A percentile compares a stretch with the other conserved stretches of the same genome.
Evolutionary conservation across 2,329 filamentous ascomycete species (phyloP).

Genomic region (Diaporthe humulicola): DNA sequence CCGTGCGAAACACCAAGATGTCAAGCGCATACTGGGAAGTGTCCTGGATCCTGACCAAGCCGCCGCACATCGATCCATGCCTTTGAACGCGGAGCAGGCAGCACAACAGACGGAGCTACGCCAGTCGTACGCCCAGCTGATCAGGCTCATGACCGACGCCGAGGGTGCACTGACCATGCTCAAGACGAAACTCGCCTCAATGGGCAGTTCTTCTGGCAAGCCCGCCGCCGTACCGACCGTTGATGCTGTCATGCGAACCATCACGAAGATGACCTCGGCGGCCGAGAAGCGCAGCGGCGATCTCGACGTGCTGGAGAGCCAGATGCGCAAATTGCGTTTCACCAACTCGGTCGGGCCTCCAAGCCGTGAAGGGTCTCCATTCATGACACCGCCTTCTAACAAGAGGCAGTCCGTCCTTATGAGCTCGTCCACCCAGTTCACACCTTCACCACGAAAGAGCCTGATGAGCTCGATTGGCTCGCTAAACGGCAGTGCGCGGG

Average conservation of each 20-base stretch:
- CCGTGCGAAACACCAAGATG: conserved; percentile 80
- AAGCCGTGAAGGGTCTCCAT: conserved; percentile 58
- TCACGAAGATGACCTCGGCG: conserved; percentile 92
- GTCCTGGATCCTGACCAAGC: conserved; percentile 76
- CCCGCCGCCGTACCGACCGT: conserved; percentile 79
- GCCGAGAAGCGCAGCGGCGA: conserved; percentile 92
- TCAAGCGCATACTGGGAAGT: conserved; percentile 80
- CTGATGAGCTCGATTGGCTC: conserved; percentile 58
- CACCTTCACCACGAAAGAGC: conserved; percentile 52
- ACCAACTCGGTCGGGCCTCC: conserved; percentile 43
- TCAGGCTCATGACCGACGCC: conserved; percentile 80
- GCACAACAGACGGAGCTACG: conserved; percentile 88
- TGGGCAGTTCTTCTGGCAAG: conserved; percentile 63
- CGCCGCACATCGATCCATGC: conserved; percentile 75
- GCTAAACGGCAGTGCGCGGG: conserved; percentile 46
- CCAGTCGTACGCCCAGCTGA: conserved; percentile 79
- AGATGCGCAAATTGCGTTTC: conserved; percentile 72
- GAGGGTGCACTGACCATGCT: conserved; percentile 86
- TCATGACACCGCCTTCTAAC: conserved; percentile 52
- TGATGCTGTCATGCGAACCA: conserved; percentile 91
- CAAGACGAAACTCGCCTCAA: conserved; percentile 79
- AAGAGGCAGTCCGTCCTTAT: conserved; percentile 53
- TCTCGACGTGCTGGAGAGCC: conserved; percentile 88
- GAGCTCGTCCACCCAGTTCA: conserved; percentile 45
- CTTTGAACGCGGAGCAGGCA: conserved; percentile 86